Conservation (phyloP, 2,329 filamentous ascomycete genomes). For the Ophiocordyceps unilateralis region DNA sequence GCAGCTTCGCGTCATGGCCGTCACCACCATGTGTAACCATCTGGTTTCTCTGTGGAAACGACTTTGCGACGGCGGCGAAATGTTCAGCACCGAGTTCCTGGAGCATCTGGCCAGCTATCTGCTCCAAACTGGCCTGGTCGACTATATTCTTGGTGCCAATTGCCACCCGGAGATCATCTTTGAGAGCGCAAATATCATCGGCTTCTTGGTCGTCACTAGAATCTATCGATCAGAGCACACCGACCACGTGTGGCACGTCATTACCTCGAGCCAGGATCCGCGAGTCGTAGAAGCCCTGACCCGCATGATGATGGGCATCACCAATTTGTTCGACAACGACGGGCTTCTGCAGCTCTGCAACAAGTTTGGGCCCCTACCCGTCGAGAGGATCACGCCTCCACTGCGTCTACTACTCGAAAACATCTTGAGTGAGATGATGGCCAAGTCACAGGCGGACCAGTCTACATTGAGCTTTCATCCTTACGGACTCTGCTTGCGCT, state of each 20-base stretch:
- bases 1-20: conserved; percentile 70
- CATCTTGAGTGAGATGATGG: conserved; percentile 31
- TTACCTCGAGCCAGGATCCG: conserved; percentile 67
- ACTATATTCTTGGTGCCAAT: conserved; percentile 77
- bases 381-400: conserved; percentile 41
- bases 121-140: conserved; percentile 51
- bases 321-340: conserved; percentile 28
- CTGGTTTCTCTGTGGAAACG: conserved; percentile 50
- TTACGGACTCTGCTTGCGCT: conserved; percentile 39
- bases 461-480: conserved; percentile 21
- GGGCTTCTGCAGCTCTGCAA: conserved; percentile 48
- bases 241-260: conserved; percentile 69
- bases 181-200: conserved; percentile 67
- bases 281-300: conserved; percentile 69
- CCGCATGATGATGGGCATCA: conserved; percentile 37
- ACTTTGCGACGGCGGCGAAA: conserved; percentile 27
- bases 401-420: conserved; percentile 45
- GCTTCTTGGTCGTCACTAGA: conserved; percentile 67
- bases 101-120: conserved; percentile 54
- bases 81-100: conserved; percentile 31
- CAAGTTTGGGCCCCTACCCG: conserved; percentile 49
- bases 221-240: conserved; percentile 57
- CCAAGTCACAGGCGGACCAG: conserved; percentile 23
- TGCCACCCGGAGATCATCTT: conserved; percentile 83
- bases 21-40: conserved; percentile 54